Evolutionary conservation across 2,329 filamentous ascomycete genomes (phyloP).

Genomic region (Neopestalotiopsis rosae): DNA sequence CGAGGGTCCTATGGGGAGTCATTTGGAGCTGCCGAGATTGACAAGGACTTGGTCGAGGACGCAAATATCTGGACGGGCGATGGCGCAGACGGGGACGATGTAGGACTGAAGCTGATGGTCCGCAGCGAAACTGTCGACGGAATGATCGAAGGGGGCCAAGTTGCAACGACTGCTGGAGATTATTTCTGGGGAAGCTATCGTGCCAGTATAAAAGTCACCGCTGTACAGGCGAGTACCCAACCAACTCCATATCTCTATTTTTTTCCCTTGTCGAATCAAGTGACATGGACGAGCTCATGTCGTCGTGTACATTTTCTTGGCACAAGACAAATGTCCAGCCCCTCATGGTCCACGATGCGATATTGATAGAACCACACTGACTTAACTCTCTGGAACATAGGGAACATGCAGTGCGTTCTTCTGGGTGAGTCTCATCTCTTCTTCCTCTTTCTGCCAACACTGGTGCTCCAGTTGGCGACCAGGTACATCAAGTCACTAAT

Average conservation of each 20-base stretch:
- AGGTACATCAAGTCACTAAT: neutral
- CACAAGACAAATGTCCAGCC: no score
- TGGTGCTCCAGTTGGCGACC: neutral
- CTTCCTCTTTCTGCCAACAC: neutral
- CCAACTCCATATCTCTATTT: no score
- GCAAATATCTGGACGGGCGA: slow-evolving; percentile 48
- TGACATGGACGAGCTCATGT: no score
- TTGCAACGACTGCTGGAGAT: slow-evolving; percentile 66
- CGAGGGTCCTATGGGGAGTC: slow-evolving; percentile 71
- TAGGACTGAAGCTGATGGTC: slow-evolving; percentile 64
- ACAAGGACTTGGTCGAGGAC: slow-evolving; percentile 54
- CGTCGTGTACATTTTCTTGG: no score
- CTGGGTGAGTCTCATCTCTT: slow-evolving; percentile 58
- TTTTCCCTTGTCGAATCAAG: no score
- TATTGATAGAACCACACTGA: no score
- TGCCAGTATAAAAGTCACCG: slow-evolving; percentile 68
- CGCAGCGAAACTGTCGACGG: slow-evolving; percentile 48
- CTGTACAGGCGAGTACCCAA: slow-evolving; percentile 37
- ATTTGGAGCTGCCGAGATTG: slow-evolving; percentile 62
- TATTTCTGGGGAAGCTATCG: slow-evolving; percentile 74
- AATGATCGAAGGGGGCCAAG: slow-evolving; percentile 66
- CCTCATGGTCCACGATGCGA: no score
- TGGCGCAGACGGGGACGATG: slow-evolving; percentile 48
- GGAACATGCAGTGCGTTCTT: slow-evolving; percentile 83
- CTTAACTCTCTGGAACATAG: no score